Evolutionary conservation across 2,329 filamentous ascomycete genomes (phyloP).

Genomic region (Trichoderma afroharzianum): DNA sequence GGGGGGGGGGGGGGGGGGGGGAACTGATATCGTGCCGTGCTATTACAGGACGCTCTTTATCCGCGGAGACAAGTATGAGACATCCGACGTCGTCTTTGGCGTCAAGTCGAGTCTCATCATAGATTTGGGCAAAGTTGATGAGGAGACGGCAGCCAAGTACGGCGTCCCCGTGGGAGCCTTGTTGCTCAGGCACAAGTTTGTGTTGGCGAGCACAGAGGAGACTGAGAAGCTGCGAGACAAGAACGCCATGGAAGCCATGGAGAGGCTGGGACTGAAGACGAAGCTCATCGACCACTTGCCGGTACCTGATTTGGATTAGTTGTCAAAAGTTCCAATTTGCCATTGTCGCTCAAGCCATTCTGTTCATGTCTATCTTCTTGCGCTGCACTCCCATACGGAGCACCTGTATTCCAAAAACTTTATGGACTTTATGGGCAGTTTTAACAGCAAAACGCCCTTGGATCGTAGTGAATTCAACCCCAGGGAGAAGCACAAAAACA

Average conservation of each 20-base stretch:
- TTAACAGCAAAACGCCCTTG: neutral
- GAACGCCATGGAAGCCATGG: conserved; percentile 62
- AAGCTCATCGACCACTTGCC: conserved; percentile 74
- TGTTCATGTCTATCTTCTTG: neutral
- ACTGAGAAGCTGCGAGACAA: conserved; percentile 62
- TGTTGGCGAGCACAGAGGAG: conserved; percentile 53
- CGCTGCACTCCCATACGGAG: neutral
- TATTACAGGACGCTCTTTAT: conserved; percentile 66
- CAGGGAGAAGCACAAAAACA: neutral
- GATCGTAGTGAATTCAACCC: too few relatives aligned
- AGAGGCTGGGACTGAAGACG: conserved; percentile 62
- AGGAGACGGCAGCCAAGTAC: conserved; percentile 56
- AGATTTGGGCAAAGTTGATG: conserved; percentile 50
- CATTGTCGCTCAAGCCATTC: neutral
- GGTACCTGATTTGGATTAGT: conserved; percentile 60
- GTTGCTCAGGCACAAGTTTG: conserved; percentile 70
- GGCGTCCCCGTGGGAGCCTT: conserved; percentile 60
- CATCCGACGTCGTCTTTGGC: conserved; percentile 79
- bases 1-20: too few relatives aligned
- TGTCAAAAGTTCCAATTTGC: neutral
- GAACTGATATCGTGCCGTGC: neutral
- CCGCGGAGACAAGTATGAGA: conserved; percentile 75
- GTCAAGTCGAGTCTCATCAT: conserved; percentile 79
- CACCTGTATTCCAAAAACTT: neutral
- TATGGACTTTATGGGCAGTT: neutral